phyloP scores from a whole-genome alignment of 2,329 filamentous ascomycete genomes.

The Daldinia sp. region DNA sequence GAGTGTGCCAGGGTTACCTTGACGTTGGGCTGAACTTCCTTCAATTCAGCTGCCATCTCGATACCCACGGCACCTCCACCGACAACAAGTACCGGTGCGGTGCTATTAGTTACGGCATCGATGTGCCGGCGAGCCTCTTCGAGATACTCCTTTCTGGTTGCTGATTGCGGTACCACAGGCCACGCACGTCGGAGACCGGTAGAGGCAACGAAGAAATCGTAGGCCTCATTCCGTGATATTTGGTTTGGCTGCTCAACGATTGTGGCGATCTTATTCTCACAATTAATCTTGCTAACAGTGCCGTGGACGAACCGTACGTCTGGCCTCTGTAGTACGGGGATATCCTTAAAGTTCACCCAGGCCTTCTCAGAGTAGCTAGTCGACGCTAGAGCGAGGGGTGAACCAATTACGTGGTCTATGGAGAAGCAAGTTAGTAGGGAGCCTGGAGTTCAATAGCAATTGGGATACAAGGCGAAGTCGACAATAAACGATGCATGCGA shows the following conservation, averaged over 20 bases:
- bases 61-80: constrained; percentile 82
- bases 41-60: constrained; percentile 83
- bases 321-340: constrained; percentile 70
- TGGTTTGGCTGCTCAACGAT: constrained; percentile 60
- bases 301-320: constrained; percentile 73
- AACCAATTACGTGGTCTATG: constrained; percentile 77
- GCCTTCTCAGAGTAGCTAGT: constrained; percentile 69
- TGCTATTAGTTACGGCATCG: constrained; percentile 58
- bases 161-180: constrained; percentile 75
- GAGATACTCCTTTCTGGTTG: constrained; percentile 69
- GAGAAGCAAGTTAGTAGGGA: constrained; percentile 11
- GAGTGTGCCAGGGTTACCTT: constrained; percentile 81
- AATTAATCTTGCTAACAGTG: constrained; percentile 67
- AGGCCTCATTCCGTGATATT: constrained; percentile 55
- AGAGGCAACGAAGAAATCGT: constrained; percentile 79
- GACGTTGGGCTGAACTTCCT: constrained; percentile 68
- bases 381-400: constrained; percentile 74
- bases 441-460: background rate
- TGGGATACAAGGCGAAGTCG: background rate
- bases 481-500: background rate
- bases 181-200: constrained; percentile 74
- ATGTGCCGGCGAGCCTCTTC: constrained; percentile 69
- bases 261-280: constrained; percentile 64
- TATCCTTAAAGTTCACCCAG: constrained; percentile 74
- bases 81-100: constrained; percentile 72